These are phyloP conservation scores for Phialophora macrospora DNA, from an alignment of 2,329 filamentous ascomycete genomes.

Conservation along the genomic window DNA sequence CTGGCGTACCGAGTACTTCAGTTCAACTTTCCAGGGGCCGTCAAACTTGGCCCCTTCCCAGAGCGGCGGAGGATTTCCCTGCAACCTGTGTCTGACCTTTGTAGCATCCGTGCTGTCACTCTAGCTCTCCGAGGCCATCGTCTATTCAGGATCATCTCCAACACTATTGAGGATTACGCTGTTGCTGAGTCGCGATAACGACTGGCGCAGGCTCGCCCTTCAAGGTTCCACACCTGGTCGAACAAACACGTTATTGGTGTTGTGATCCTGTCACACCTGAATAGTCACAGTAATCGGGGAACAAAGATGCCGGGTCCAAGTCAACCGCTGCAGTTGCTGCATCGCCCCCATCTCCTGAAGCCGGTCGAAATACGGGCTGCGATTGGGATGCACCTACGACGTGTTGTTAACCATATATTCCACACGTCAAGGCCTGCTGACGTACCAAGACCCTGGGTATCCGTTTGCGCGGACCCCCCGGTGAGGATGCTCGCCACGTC, in stretches of 20 bases:
- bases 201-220: no score
- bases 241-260: no score
- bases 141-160: background rate
- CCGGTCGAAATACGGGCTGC: background rate
- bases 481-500: background rate
- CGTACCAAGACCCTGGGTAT: background rate
- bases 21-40: no score
- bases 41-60: no score
- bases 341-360: background rate
- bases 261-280: background rate
- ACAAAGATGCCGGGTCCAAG: background rate
- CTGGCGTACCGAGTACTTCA: no score
- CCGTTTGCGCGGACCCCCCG: background rate
- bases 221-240: no score
- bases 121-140: background rate
- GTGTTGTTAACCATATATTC: background rate
- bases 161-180: background rate
- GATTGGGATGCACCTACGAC: no score
- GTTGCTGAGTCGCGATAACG: background rate
- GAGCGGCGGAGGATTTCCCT: no score
- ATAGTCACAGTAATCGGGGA: background rate
- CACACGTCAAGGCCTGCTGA: background rate
- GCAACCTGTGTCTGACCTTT: background rate
- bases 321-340: background rate
- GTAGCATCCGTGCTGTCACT: no score